Evolutionary conservation across 2,329 filamentous ascomycete genomes (phyloP), one percentile per base, ranked within the genome.

Genomic region (Laburnicola sp.): DNA sequence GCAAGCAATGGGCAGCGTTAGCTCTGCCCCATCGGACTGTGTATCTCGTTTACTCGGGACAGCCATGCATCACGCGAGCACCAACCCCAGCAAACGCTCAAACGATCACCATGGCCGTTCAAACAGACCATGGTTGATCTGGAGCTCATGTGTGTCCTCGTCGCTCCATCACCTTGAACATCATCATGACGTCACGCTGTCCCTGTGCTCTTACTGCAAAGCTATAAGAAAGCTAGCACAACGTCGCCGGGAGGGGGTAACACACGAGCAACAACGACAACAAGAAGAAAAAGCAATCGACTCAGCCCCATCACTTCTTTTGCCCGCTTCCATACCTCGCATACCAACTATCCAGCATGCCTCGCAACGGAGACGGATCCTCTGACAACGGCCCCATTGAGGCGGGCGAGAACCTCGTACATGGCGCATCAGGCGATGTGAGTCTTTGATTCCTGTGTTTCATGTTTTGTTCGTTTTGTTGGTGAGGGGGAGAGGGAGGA

Each of bases 281-380:
- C 16, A 16, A 16, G 16, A 16, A 16, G 16, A 16, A 16, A 16
- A 16, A 16, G 16, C 11, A 45, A 39, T 32, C 26, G 16, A n/a
- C 7, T 16, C 16, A 16, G 2, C 27, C 3, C 25, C 30, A 31
- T 3, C 30, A 30, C 21, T 8, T 25, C 11, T 38, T 23, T 16
- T 42, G 23, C 23, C 23, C 21, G 22, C 7, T 39, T 41, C 27
- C n/a, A 27, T 6, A 35, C 27, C 28, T 10, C 47, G 26, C 11
- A 45, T 21, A 34, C n/a, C 28, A 27, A 48, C 34, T 34, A 35
- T 48, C 23, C 50, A 65, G 54, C 48, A 75, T 76, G 74, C 73
- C 74, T 61, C 73, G 72, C 56, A 65, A 74, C 58, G 72, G 72
- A 57, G 71, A 73, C 62, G 72, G 72, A 57, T 69, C 67, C 48